A percentile compares a stretch with the other conserved stretches of the same genome.
These are phyloP conservation scores for Schrenkiella parvula DNA, from an alignment of 345 rosid species.

Conservation along the genomic window DNA sequence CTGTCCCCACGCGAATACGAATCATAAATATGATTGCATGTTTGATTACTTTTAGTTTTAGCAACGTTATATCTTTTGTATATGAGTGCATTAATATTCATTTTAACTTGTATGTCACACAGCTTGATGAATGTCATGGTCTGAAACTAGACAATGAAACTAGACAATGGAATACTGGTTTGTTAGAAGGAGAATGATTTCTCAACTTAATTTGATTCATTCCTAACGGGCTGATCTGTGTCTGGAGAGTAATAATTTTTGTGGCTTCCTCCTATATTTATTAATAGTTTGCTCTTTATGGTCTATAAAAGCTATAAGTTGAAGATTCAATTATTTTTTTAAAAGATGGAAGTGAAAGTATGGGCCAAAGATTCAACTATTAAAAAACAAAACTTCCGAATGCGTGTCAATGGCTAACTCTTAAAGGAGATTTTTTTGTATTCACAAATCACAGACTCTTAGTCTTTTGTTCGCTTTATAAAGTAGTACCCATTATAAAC, in stretches of 20 bases:
- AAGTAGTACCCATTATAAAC: not conserved
- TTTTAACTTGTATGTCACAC: not conserved
- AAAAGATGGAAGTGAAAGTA: not conserved
- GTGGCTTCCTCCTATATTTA: not conserved
- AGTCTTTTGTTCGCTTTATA: not conserved
- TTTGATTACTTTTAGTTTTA: conserved; percentile 17
- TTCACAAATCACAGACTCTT: not conserved
- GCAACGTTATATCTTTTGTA: not conserved
- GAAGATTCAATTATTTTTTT: not conserved
- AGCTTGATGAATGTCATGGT: conserved; percentile 2
- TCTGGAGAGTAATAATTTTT: not conserved
- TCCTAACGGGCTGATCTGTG: not conserved
- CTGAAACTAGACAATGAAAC: not conserved
- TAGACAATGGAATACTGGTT: not conserved
- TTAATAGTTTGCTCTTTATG: not conserved
- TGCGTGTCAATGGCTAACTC: not conserved
- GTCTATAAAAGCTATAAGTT: not conserved
- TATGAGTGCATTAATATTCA: not conserved
- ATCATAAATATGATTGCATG: conserved; percentile 4
- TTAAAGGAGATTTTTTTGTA: not conserved
- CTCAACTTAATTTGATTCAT: not conserved
- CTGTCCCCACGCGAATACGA: conserved; percentile 2
- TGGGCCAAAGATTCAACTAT: not conserved
- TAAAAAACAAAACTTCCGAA: not conserved
- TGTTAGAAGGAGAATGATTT: not conserved